Evolutionary conservation across 108 stramenopile genomes (phyloP).

Genomic region (Stephanodiscus triporus): DNA sequence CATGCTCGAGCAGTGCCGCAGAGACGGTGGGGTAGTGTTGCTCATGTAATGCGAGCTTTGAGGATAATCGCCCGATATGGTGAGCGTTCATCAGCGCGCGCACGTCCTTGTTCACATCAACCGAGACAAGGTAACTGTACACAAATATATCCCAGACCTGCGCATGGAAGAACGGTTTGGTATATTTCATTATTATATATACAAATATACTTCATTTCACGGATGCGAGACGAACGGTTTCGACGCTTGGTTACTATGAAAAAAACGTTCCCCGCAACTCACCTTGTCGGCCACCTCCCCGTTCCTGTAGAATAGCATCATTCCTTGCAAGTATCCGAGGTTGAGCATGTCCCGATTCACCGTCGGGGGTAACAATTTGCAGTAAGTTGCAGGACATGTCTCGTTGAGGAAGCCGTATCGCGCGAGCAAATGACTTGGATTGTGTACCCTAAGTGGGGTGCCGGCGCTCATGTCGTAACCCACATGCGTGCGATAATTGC

Average conservation of each 20-base stretch:
- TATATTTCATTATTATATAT: too few relatives aligned
- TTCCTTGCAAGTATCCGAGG: slow-evolving; percentile 35
- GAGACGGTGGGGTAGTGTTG: background rate
- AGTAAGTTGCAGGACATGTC: slow-evolving; percentile 48
- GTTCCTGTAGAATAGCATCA: slow-evolving; percentile 48
- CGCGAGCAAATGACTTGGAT: slow-evolving; percentile 59
- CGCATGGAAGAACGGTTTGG: too few relatives aligned
- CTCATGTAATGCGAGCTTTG: background rate
- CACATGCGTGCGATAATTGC: slow-evolving; percentile 37
- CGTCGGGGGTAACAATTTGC: slow-evolving; percentile 52
- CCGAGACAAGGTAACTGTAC: background rate
- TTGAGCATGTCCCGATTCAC: slow-evolving; percentile 44
- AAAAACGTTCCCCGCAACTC: slow-evolving; percentile 4
- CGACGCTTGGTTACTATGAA: too few relatives aligned
- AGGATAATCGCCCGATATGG: background rate
- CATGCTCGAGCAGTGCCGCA: background rate
- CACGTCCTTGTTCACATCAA: background rate
- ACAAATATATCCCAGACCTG: slow-evolving; percentile 3
- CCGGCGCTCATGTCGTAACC: slow-evolving; percentile 56
- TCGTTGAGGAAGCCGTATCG: slow-evolving; percentile 68
- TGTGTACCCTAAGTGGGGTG: slow-evolving; percentile 49
- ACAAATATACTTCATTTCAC: too few relatives aligned
- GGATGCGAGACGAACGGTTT: too few relatives aligned
- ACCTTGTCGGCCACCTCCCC: slow-evolving; percentile 52
- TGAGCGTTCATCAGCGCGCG: background rate